Evolutionary conservation across 116 monocot species (phyloP).

Genomic region (Papilionanthe hybrid): DNA sequence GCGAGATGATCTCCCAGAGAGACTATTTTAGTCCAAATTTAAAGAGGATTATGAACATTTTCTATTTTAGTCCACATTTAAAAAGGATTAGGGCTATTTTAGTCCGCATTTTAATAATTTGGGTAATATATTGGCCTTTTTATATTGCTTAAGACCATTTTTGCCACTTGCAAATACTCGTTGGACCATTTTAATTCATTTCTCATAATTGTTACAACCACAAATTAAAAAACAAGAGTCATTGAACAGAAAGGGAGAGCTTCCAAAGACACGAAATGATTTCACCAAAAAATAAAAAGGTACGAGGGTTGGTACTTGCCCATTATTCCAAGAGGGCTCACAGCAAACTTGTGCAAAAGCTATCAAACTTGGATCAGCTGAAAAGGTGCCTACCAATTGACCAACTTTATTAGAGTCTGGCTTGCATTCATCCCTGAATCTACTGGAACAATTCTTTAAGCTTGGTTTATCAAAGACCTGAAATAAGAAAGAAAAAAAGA

Average conservation of each 20-base stretch:
- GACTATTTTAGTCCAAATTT: too few relatives aligned
- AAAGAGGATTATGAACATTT: too few relatives aligned
- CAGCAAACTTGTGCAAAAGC: conserved; percentile 82
- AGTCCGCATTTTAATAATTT: too few relatives aligned
- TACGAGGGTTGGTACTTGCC: conserved; percentile 31
- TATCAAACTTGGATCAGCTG: conserved; percentile 92
- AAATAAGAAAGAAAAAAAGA: conserved; percentile 10
- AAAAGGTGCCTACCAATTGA: conserved; percentile 87
- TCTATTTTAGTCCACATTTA: too few relatives aligned
- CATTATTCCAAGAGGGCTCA: conserved; percentile 49
- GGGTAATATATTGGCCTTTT: too few relatives aligned
- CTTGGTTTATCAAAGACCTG: conserved; percentile 55
- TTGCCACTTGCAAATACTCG: too few relatives aligned
- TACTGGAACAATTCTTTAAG: conserved; percentile 7
- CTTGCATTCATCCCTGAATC: conserved; percentile 18
- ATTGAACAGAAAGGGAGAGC: neutral
- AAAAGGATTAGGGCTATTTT: too few relatives aligned
- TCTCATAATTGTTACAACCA: neutral
- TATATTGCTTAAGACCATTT: too few relatives aligned
- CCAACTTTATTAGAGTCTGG: conserved; percentile 47
- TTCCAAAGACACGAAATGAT: neutral
- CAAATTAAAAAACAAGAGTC: neutral
- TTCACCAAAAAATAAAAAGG: neutral
- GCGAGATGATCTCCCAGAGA: too few relatives aligned
- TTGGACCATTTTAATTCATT: too few relatives aligned